Evolutionary conservation across 805 yeast genomes (phyloP).

Genomic region (Wickerhamiella siamensis): DNA sequence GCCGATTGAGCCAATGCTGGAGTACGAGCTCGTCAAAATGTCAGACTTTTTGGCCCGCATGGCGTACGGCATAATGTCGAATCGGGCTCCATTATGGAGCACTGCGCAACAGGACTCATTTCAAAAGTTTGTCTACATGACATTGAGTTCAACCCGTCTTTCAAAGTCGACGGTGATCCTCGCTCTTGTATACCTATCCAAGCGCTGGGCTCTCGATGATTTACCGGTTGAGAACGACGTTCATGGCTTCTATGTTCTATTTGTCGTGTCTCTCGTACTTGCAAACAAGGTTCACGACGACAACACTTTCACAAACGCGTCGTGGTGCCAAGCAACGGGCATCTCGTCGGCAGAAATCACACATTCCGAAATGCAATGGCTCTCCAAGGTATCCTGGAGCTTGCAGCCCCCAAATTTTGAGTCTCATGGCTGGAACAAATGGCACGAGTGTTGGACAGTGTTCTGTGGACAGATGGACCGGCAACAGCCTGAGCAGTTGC

Average conservation of each 20-base stretch:
- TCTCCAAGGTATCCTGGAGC: slow-evolving; percentile 44
- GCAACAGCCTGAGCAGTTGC: background rate
- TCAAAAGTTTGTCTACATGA: slow-evolving; percentile 45
- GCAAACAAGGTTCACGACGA: slow-evolving; percentile 95
- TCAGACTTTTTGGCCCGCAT: slow-evolving; percentile 66
- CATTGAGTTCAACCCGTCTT: slow-evolving; percentile 73
- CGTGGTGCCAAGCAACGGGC: slow-evolving; percentile 96
- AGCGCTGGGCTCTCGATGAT: slow-evolving; percentile 35
- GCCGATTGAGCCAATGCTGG: background rate
- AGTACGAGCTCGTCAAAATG: slow-evolving; percentile 52
- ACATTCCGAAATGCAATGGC: slow-evolving; percentile 56
- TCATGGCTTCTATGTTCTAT: slow-evolving; percentile 22
- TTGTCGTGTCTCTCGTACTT: slow-evolving; percentile 58
- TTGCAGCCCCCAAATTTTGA: slow-evolving; percentile 30
- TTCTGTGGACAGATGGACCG: background rate
- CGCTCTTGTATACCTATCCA: slow-evolving; percentile 65
- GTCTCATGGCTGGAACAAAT: slow-evolving; percentile 21
- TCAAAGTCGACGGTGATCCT: slow-evolving; percentile 71
- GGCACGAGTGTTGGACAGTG: slow-evolving; percentile 23
- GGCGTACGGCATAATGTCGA: slow-evolving; percentile 38
- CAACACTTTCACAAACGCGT: slow-evolving; percentile 84
- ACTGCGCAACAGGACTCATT: slow-evolving; percentile 34
- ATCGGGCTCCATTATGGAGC: slow-evolving; percentile 14
- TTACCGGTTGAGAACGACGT: slow-evolving; percentile 20
- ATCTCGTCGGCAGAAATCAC: slow-evolving; percentile 48